Base-by-base conservation (phyloP, 305 asterid species). In the Withania somnifera region DNA sequence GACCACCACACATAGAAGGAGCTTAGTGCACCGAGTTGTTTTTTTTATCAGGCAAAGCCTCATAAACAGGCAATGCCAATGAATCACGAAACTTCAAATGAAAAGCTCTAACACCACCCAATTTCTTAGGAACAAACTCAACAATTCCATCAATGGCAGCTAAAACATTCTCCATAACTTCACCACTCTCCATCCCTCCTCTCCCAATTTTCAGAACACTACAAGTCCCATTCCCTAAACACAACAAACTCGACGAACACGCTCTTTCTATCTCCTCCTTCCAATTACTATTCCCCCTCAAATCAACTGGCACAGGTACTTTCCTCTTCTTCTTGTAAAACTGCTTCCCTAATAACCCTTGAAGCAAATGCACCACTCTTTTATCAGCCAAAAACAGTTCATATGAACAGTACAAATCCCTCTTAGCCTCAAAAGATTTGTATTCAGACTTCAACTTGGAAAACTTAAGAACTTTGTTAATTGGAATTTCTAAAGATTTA, bases 61-160 rank as follows among this genome's bases (percentile, higher is more conserved):
- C 92, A 19, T 88, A 93, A 86, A 95, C 76, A 36, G 99, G 98
- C 89, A 95, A 57, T 8, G 99, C 97, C 84, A 94, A 51, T 10
- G 98, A 95, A 82, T 94, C 92, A 5, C 89, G 87, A 60, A 94
- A 91, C 89, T 90, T 95, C 95, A 95, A 87, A 82, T 95, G 99
- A 32, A 95, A 83, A 63, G 98, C 94, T 66, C 84, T 88, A 30
- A 95, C 83, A 45, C 95, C 97, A 34, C 77, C 52, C 98, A 97
- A 92, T 78, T 90, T 94, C 87, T 77, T 93, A 0, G 97, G 97
- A 79, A 89, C 91, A 84, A 94, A 84, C 86, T 81, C 80, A 30
- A 81, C 15, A 30, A 91, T 87, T 30, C 85, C 89, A 84, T 85
- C 89, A 84, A 92, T 80, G 2, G 97, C 97, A 22, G 88, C 90